Base-by-base conservation (phyloP, 345 rosid species). In the Citrus medica region DNA sequence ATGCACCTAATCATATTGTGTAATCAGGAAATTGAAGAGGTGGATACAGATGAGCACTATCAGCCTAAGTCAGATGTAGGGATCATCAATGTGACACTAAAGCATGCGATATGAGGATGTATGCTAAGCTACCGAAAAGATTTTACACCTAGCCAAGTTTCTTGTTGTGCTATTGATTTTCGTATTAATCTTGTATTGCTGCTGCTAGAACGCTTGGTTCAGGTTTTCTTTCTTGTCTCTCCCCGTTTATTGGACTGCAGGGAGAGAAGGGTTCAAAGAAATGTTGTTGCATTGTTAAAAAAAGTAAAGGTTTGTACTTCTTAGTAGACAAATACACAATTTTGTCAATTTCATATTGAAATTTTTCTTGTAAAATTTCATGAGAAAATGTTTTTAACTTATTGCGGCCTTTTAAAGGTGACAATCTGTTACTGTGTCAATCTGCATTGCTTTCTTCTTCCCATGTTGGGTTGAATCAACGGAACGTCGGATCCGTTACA, bases 11-110 rank as follows among this genome's bases (percentile, higher is more conserved):
- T 38, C 61, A 9, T 12, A 12, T 14, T 5, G 2, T 67, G 3
- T 76, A 5, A 17, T 56, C 88, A 93, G 99, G 99, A 95, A 90
- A 95, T 93, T 17, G 99, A 95, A 81, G 99, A 95, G 91, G 97
- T 93, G 77, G 94, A 93, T 84, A 95, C 99, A 10, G 98, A 95
- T 82, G 96, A 89, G 79, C 94, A 88, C 82, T 93, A 86, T 79
- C 90, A 82, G 83, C 98, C 98, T 24, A 95, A 91, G 84, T 86
- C 96, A 33, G 77, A 83, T 2, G 82, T 91, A 64, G 87, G 81
- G 81, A 95, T 95, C 85, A 73, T 67, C 80, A 65, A 77, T 3
- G 87, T 89, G 80, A 81, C 86, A 53, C 83, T 95, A 75, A 89
- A 91, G 82, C 89, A 83, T 40, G 89, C 87, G 35, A 62, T 85